A percentile compares a stretch with the other conserved stretches of the same genome.
phyloP scores from a whole-genome alignment of 2,329 filamentous ascomycete species.

The Aspergillus brunneoviolaceus region DNA sequence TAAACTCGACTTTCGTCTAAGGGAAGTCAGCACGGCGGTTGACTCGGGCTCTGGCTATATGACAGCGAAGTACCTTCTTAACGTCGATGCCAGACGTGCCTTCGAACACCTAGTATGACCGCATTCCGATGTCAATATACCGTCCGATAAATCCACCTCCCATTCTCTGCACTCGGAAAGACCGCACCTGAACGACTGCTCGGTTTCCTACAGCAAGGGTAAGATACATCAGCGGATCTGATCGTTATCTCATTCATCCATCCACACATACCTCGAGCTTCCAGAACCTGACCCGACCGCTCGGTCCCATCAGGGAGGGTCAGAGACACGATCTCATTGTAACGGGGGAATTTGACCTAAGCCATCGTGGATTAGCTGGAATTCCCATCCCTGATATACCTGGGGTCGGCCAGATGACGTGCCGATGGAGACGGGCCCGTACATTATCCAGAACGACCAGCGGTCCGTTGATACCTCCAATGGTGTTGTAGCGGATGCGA shows the following conservation, averaged over 20 bases:
- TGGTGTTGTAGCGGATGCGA: conserved; percentile 92
- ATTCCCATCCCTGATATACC: neutral
- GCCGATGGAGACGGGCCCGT: conserved; percentile 36
- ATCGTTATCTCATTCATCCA: neutral
- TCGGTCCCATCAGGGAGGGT: conserved; percentile 94
- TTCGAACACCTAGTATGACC: conserved; percentile 76
- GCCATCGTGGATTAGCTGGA: conserved; percentile 18
- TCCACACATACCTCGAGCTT: conserved; percentile 76
- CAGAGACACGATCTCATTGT: conserved; percentile 96
- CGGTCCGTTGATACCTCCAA: conserved; percentile 95
- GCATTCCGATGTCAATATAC: conserved; percentile 26
- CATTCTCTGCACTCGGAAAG: conserved; percentile 8
- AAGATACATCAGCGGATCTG: conserved; percentile 18
- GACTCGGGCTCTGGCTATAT: neutral
- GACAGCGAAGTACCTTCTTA: conserved; percentile 68
- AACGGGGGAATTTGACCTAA: conserved; percentile 94
- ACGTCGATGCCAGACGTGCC: conserved; percentile 97
- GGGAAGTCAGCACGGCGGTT: conserved; percentile 23
- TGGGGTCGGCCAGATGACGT: neutral
- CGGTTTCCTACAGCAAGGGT: conserved; percentile 66
- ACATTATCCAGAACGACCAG: conserved; percentile 98
- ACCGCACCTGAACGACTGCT: conserved; percentile 85
- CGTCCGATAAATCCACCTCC: conserved; percentile 6
- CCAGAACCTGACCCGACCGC: conserved; percentile 91
- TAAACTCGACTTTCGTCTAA: conserved; percentile 96